Percentiles rank a stretch among this genome's conserved stretches.
Evolutionary conservation across 2,329 filamentous ascomycete genomes (phyloP).

Genomic region (Metarhizium guizhouense): DNA sequence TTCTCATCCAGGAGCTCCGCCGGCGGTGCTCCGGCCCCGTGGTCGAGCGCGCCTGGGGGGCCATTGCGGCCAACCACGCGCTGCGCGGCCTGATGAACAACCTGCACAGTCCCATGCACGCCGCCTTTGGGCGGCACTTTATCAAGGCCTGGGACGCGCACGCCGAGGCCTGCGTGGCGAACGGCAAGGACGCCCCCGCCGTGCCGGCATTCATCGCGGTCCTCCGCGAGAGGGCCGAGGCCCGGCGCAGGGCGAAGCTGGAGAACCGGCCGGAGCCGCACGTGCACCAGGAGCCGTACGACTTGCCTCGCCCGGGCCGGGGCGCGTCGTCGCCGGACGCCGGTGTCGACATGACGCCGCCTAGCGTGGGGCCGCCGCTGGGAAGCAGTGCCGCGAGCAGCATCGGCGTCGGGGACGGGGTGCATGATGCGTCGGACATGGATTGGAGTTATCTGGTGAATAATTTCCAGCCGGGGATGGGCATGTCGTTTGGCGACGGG

Average conservation of each 20-base stretch:
- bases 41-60: slow-evolving; percentile 50
- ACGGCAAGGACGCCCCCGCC: slow-evolving; percentile 29
- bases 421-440: slow-evolving; percentile 29
- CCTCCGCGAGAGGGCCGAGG: slow-evolving; percentile 35
- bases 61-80: slow-evolving; percentile 46
- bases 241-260: slow-evolving; percentile 19
- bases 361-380: slow-evolving; percentile 8
- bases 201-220: slow-evolving; percentile 38
- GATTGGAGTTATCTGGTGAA: slow-evolving; percentile 42
- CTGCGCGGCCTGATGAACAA: slow-evolving; percentile 39
- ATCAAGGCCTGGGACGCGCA: slow-evolving; percentile 55
- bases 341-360: slow-evolving; percentile 21
- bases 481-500: slow-evolving; percentile 13
- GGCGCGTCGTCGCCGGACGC: neutral
- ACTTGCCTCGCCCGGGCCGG: slow-evolving; percentile 1
- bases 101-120: slow-evolving; percentile 46
- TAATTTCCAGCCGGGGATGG: slow-evolving; percentile 26
- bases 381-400: slow-evolving; percentile 7
- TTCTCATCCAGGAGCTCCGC: slow-evolving; percentile 47
- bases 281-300: slow-evolving; percentile 14
- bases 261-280: slow-evolving; percentile 18
- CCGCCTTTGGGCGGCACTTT: slow-evolving; percentile 47
- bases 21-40: slow-evolving; percentile 42
- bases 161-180: slow-evolving; percentile 35
- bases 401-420: slow-evolving; percentile 8